Percentiles rank a stretch among this genome's conserved stretches.
phyloP scores from a whole-genome alignment of 768 basidiomycete species.

The Boletus pseudo-olivaceus region DNA sequence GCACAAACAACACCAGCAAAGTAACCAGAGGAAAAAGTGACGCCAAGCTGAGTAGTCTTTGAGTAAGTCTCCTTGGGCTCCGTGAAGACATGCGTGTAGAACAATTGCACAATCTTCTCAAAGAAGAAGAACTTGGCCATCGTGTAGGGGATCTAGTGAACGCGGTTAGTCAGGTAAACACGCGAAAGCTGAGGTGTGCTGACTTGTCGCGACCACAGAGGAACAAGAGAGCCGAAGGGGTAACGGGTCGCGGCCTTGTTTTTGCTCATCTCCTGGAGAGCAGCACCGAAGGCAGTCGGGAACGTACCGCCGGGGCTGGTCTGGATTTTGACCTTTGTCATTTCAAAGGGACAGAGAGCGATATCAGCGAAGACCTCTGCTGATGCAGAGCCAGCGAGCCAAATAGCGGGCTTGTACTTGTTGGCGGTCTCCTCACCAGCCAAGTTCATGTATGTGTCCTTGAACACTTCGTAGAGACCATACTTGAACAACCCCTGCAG shows the following conservation, averaged over 20 bases:
- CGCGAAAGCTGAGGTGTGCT: constrained; percentile 11
- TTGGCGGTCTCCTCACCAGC: constrained; percentile 77
- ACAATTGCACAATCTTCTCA: constrained; percentile 82
- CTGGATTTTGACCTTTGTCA: constrained; percentile 90
- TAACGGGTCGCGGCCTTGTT: constrained; percentile 69
- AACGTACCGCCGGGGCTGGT: constrained; percentile 72
- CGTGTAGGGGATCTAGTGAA: constrained; percentile 83
- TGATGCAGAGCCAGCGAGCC: constrained; percentile 90
- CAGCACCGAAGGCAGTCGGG: constrained; percentile 70
- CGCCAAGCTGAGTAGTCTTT: constrained; percentile 81
- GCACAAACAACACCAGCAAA: constrained; percentile 95
- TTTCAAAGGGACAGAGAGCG: constrained; percentile 92
- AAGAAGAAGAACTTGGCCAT: constrained; percentile 99
- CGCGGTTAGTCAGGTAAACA: neutral
- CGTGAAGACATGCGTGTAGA: constrained; percentile 86
- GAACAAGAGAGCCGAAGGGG: constrained; percentile 81
- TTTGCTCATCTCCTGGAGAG: constrained; percentile 64
- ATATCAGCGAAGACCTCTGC: constrained; percentile 95
- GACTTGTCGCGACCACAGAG: constrained; percentile 86
- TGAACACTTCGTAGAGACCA: constrained; percentile 96
- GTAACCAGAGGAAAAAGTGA: constrained; percentile 89
- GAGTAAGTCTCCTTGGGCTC: constrained; percentile 72
- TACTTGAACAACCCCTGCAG: constrained; percentile 98
- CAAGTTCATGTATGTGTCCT: constrained; percentile 86
- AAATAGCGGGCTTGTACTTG: constrained; percentile 86